Evolutionary conservation across 768 basidiomycete species (phyloP), one percentile per base, ranked within the genome.

Genomic region (Kondoa malvinella): DNA sequence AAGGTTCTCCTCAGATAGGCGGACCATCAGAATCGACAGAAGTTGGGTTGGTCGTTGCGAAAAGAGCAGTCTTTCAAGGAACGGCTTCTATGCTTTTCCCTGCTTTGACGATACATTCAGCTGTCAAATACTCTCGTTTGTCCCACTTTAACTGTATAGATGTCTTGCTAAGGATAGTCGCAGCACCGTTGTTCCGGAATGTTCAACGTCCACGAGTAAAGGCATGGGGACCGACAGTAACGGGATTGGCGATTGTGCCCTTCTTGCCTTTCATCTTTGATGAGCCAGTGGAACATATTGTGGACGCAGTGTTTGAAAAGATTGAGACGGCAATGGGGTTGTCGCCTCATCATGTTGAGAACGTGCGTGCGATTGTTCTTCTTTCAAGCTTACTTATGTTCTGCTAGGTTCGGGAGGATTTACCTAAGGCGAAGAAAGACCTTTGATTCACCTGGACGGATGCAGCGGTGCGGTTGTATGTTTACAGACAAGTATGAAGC

Each of bases 31-130:
- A 63, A 33, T 3, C 61, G 29, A 63, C 61, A 16, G 61, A 63
- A 32, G 61, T 63, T 14, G 61, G 61, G 12, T 8, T 63, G 8
- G 30, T 30, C 15, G 61, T 63, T 16, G 61, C 30, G n/a, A 63
- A 63, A 33, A 16, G 61, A 27, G 61, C 61, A 3, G 31, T 63
- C 32, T 63, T 63, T 29, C 61, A 63, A 63, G 61, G 3, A 14
- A 63, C 61, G 29, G 61, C 61, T 32, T 63, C 61, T 3, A 63
- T 63, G 61, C 61, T 63, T 16, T 63, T 63, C 30, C 58, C 61
- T 30, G 61, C 61, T 31, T 32, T 63, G 61, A 63, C 61, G 16
- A 63, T 63, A 8, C 61, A 63, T 32, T 26, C 29, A 17, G 61
- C 61, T 27, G 61, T 63, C 61, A 63, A 63, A 29, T 63, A 63